Base-by-base conservation (phyloP, 2,329 filamentous ascomycete species). In the Fusarium nisikadoi region DNA sequence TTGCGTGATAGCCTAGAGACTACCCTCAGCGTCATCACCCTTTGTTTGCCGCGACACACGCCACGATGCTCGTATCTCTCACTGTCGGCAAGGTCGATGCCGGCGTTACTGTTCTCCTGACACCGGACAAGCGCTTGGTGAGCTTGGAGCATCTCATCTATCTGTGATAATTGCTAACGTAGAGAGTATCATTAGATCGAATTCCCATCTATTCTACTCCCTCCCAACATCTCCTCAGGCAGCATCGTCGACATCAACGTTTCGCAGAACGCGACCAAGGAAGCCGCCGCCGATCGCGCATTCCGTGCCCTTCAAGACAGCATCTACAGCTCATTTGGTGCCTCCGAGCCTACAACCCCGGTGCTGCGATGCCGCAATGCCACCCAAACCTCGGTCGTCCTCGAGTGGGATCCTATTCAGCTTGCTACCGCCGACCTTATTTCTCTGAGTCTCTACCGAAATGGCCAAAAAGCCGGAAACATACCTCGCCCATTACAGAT, bases 21-120 rank as follows among this genome's bases (percentile, higher is more conserved):
- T 57, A 50, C 29, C 52, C 63, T 57, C 33, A 47, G 61, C 47
- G 49, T 54, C 47, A 41, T 53, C 45, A 20, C 60, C 43, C 61
- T 72, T 60, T 35, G 39, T 57, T 62, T 47, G 52, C 72, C 73
- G 68, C 69, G 61, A 70, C 59, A 55, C 31, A 31, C 55, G 62
- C 60, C 76, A 88, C 81, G 55, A 98, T 99, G 96, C 89, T 98
- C 80, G 94, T 99, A 84, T 98, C 96, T 75, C 89, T 99, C 81
- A 98, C 95, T 55, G 96, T 99, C 83, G 96, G 96, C 87, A 99
- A 99, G 86, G 96, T 99, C 84, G 96, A 99, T 84, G 96, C 96
- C 79, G 96, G 96, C 84, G 95, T 99, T 80, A 97, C 96, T 54
- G 96, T 99, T 70, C 91, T 99, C 61, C 86, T 99, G 79, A 99